Evolutionary conservation across 495 filamentous ascomycete species (phyloP).

Genomic region (Podospora anserina): DNA sequence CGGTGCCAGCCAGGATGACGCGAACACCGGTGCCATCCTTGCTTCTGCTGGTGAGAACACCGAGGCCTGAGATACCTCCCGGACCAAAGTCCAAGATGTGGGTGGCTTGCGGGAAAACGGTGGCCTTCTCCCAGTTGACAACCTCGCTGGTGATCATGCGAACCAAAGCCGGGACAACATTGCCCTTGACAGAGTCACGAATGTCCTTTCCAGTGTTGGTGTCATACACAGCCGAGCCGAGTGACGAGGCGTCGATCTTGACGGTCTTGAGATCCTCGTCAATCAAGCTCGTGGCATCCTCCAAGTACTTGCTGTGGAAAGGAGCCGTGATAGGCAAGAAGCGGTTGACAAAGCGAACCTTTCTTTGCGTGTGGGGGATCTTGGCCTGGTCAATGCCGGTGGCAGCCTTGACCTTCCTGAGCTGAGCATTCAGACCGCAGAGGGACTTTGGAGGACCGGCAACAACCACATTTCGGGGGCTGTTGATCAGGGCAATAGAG

Average conservation of each 20-base stretch:
- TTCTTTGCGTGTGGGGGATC: conserved; percentile 90
- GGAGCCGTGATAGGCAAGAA: conserved; percentile 97
- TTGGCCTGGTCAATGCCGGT: conserved; percentile 95
- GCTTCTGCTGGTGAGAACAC: conserved; percentile 95
- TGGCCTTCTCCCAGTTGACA: conserved; percentile 93
- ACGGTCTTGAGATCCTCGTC: conserved; percentile 83
- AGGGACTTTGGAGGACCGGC: conserved; percentile 93
- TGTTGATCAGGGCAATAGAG: conserved; percentile 92
- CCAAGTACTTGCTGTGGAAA: conserved; percentile 93
- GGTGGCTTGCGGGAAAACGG: conserved; percentile 80
- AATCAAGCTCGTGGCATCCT: conserved; percentile 72
- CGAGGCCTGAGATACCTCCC: conserved; percentile 91
- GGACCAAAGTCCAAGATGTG: conserved; percentile 96
- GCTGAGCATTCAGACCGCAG: conserved; percentile 88
- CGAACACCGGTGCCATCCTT: conserved; percentile 97
- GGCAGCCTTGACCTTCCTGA: conserved; percentile 94
- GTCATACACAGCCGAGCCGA: conserved; percentile 81
- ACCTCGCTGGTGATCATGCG: conserved; percentile 90
- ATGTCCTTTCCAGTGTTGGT: conserved; percentile 84
- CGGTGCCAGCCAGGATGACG: conserved; percentile 85
- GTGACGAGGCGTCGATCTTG: conserved; percentile 59
- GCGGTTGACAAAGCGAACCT: conserved; percentile 92
- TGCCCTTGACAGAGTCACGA: conserved; percentile 54
- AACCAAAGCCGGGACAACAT: conserved; percentile 75
- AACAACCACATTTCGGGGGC: conserved; percentile 93